Evolutionary conservation across 2,329 filamentous ascomycete species (phyloP).

Genomic region (Lachnum nothofagi): DNA sequence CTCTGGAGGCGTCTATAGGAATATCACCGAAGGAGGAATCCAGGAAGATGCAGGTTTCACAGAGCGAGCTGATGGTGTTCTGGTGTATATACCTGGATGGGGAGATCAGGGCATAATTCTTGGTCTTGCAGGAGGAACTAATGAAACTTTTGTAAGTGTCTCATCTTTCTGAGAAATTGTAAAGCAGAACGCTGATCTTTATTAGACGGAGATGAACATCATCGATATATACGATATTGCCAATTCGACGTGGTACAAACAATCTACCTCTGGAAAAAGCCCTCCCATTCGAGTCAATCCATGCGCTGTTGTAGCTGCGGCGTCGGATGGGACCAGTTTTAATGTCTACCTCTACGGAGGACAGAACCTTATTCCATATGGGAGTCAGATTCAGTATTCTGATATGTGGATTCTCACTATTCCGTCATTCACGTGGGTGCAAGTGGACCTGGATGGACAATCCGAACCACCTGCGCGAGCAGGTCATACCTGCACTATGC

Average conservation of each 20-base stretch:
- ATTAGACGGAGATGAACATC: conserved; percentile 56
- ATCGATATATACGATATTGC: conserved; percentile 76
- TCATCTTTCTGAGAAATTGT: conserved; percentile 31
- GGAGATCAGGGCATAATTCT: conserved; percentile 65
- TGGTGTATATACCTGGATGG: conserved; percentile 72
- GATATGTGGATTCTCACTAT: conserved; percentile 73
- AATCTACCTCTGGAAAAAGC: conserved; percentile 58
- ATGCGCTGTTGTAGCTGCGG: conserved; percentile 63
- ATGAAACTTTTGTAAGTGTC: conserved; percentile 56
- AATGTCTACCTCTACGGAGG: conserved; percentile 76
- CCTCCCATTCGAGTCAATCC: conserved; percentile 66
- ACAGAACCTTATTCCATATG: conserved; percentile 64
- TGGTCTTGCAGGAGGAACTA: conserved; percentile 67
- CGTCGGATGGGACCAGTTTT: conserved; percentile 67
- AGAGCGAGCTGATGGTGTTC: conserved; percentile 66
- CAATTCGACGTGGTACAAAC: conserved; percentile 67
- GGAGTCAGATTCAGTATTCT: conserved; percentile 53
- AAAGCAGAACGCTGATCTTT: conserved; percentile 12
- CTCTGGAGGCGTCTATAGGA: conserved; percentile 60
- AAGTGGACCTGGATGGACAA: conserved; percentile 51
- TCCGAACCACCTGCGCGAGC: conserved; percentile 56
- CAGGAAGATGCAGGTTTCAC: conserved; percentile 64
- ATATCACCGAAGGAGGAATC: conserved; percentile 67
- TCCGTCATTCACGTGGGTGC: conserved; percentile 68
- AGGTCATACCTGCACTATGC: conserved; percentile 64